A percentile compares a stretch with the other conserved stretches of the same genome.
Evolutionary conservation across 257 asterid species (phyloP).

Genomic region (Nicotiana noctiflora): DNA sequence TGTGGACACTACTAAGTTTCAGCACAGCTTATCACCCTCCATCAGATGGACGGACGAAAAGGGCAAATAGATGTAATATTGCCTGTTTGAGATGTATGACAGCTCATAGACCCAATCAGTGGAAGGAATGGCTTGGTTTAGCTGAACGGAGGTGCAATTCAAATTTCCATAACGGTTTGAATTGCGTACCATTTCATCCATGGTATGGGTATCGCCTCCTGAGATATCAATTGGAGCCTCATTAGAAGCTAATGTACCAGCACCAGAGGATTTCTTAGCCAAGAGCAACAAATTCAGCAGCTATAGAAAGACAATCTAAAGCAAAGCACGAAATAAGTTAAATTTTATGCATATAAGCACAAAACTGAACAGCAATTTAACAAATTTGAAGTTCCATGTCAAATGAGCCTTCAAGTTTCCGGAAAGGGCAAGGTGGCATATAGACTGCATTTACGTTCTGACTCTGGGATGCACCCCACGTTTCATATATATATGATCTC

Average conservation of each 20-base stretch:
- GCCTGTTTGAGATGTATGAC: neutral
- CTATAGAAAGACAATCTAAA: no score
- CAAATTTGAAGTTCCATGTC: neutral
- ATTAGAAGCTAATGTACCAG: no score
- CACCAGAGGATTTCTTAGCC: no score
- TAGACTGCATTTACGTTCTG: neutral
- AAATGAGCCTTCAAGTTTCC: neutral
- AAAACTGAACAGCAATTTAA: neutral
- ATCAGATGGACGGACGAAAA: neutral
- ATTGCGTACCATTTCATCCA: neutral
- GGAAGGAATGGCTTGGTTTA: constrained; percentile 4
- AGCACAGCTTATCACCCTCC: neutral
- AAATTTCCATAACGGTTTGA: neutral
- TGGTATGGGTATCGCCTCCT: no score
- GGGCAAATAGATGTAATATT: neutral
- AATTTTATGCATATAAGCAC: neutral
- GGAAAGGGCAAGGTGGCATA: neutral
- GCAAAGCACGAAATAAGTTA: no score
- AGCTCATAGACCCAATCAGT: neutral
- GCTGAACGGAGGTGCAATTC: neutral
- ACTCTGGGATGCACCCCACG: neutral
- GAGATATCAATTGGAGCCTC: no score
- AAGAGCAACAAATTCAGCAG: no score
- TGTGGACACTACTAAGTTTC: neutral
- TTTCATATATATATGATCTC: neutral